Evolutionary conservation across 129 eudicot species (phyloP).

Genomic region (Centaurea solstitialis): DNA sequence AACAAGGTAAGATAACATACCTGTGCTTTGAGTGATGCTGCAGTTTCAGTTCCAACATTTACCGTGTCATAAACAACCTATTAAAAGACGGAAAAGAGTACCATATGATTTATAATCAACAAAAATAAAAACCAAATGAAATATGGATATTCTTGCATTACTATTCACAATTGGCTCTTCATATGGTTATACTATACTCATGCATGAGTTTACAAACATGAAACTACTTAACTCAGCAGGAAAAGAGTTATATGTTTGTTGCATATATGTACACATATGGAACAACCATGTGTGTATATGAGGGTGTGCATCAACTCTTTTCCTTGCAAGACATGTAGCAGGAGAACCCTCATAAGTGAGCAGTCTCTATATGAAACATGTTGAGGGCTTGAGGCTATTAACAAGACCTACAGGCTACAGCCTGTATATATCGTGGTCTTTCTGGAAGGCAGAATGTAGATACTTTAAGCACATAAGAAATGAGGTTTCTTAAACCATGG

Average conservation of each 20-base stretch:
- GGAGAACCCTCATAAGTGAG: background rate
- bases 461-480: background rate
- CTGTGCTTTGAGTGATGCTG: slow-evolving; percentile 94
- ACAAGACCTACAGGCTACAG: background rate
- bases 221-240: background rate
- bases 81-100: slow-evolving; percentile 2
- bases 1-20: slow-evolving; percentile 35
- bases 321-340: background rate
- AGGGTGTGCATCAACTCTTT: background rate
- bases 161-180: background rate
- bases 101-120: background rate
- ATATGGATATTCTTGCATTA: slow-evolving; percentile 1
- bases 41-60: slow-evolving; percentile 91
- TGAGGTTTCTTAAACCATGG: background rate
- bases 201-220: background rate
- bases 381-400: background rate
- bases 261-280: background rate
- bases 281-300: background rate
- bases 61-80: slow-evolving; percentile 89
- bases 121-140: background rate
- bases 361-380: background rate
- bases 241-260: background rate
- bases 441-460: background rate
- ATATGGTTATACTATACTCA: background rate
- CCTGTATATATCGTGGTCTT: background rate